These are phyloP conservation scores for Diaporthe capsici DNA, from an alignment of 2,329 filamentous ascomycete species.

Conservation along the genomic window DNA sequence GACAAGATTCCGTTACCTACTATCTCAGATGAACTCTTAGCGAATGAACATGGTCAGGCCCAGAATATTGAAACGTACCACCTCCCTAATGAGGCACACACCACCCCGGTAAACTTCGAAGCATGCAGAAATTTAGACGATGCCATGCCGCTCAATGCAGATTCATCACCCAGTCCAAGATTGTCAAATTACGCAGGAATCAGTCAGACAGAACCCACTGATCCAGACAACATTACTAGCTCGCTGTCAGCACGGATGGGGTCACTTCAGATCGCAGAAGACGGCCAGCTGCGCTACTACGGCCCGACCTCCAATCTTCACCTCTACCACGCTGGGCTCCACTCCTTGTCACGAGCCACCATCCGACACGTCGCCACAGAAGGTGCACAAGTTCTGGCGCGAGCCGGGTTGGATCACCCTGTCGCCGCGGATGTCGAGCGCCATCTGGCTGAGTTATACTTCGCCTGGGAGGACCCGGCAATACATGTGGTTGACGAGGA, in stretches of 20 bases:
- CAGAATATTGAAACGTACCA: background rate
- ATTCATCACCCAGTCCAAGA: slow-evolving; percentile 1
- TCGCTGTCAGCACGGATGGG: slow-evolving; percentile 5
- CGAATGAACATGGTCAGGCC: background rate
- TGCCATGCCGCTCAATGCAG: background rate
- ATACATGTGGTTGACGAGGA: slow-evolving; percentile 47
- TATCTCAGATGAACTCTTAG: background rate
- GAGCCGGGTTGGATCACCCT: background rate
- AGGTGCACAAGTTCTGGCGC: background rate
- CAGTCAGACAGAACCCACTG: background rate
- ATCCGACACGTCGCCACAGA: slow-evolving; percentile 14
- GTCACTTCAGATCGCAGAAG: background rate
- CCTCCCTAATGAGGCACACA: fast-evolving
- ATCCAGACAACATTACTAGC: slow-evolving; percentile 4
- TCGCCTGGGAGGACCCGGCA: slow-evolving; percentile 46
- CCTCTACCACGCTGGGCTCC: background rate
- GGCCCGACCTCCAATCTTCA: background rate
- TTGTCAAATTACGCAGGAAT: background rate
- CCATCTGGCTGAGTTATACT: slow-evolving; percentile 46
- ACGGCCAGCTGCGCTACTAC: slow-evolving; percentile 6
- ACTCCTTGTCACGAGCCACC: background rate
- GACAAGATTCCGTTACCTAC: background rate
- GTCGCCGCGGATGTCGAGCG: slow-evolving; percentile 41
- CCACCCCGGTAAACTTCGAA: background rate
- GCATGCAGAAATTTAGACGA: background rate